phyloP scores from a whole-genome alignment of 148 eudicot genomes.

The Heliamphora exappendiculata region DNA sequence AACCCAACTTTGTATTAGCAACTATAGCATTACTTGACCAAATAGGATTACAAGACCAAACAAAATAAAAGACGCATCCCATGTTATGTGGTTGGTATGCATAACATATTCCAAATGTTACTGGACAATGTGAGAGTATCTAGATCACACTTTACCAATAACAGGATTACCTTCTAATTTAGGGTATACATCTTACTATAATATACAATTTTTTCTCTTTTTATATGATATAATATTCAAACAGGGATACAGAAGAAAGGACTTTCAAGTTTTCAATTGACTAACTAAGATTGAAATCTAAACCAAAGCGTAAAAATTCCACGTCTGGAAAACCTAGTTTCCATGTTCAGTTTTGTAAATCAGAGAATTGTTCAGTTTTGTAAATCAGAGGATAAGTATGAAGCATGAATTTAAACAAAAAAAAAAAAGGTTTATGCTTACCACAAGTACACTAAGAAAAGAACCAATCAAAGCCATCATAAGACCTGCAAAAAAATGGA shows the following conservation, averaged over 20 bases:
- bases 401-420: neutral
- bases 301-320: too few relatives aligned
- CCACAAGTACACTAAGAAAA: conserved; percentile 80
- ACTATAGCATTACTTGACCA: neutral
- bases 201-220: neutral
- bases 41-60: neutral
- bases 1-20: too few relatives aligned
- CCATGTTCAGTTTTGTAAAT: neutral
- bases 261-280: too few relatives aligned
- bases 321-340: too few relatives aligned
- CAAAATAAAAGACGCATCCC: neutral
- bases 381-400: neutral
- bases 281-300: too few relatives aligned
- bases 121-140: neutral
- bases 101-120: neutral
- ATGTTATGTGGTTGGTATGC: neutral
- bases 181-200: too few relatives aligned
- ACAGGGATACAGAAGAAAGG: too few relatives aligned
- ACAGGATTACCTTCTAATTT: too few relatives aligned
- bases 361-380: neutral
- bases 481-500: conserved; percentile 43
- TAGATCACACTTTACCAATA: neutral
- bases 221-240: neutral
- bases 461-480: conserved; percentile 92
- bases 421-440: conserved; percentile 18